Conservation (phyloP, 2,329 filamentous ascomycete species). For the Fusarium mundagurra region DNA sequence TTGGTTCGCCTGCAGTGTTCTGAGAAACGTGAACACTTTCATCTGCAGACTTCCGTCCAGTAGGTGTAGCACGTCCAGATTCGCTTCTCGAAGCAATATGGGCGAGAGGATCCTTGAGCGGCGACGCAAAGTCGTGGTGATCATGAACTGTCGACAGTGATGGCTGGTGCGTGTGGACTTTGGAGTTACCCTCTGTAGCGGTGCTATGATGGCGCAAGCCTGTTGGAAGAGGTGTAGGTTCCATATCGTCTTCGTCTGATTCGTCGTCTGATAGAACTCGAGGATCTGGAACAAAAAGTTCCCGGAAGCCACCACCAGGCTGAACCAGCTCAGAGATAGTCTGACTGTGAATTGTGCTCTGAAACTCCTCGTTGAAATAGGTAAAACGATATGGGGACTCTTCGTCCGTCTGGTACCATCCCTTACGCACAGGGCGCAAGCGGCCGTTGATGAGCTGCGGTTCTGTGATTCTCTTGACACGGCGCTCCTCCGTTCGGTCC, state of each 20-base stretch:
- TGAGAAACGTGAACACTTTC: conserved; percentile 32
- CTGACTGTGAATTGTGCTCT: conserved; percentile 94
- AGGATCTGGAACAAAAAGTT: conserved; percentile 91
- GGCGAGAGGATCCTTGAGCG: conserved; percentile 44
- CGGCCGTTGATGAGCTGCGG: conserved; percentile 92
- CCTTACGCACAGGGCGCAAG: conserved; percentile 79
- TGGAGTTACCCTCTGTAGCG: conserved; percentile 53
- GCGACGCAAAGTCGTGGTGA: conserved; percentile 38
- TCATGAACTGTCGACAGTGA: conserved; percentile 51
- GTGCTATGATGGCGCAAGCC: conserved; percentile 39
- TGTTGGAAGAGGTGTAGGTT: conserved; percentile 39
- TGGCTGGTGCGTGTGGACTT: conserved; percentile 56
- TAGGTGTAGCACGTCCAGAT: conserved; percentile 61
- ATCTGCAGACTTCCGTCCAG: conserved; percentile 53
- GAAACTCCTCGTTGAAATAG: conserved; percentile 98
- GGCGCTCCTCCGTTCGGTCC: conserved; percentile 77
- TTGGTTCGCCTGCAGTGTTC: conserved; percentile 26
- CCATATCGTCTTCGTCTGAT: conserved; percentile 70
- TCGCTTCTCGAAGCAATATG: conserved; percentile 45
- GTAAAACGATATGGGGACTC: conserved; percentile 95
- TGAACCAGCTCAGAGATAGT: conserved; percentile 94
- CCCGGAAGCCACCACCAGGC: conserved; percentile 82
- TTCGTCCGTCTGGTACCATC: conserved; percentile 89
- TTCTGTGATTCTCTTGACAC: conserved; percentile 92
- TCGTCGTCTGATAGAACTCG: conserved; percentile 78